Conservation (phyloP, 2,329 filamentous ascomycete genomes). For the Aspergillus bombycis region DNA sequence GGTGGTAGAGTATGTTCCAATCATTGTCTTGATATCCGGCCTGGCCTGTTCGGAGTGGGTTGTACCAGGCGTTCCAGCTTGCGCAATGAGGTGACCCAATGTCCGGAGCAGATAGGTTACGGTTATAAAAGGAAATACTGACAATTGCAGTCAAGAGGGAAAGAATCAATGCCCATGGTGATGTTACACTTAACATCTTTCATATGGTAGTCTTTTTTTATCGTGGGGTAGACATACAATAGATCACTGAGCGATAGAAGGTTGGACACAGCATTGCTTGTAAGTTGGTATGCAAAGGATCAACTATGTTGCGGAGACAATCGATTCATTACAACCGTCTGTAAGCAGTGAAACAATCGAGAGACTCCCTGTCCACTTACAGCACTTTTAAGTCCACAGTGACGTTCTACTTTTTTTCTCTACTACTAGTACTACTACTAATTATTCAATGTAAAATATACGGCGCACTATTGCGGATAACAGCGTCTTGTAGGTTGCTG, state of each 20-base stretch:
- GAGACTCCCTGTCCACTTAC: not conserved
- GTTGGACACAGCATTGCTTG: not conserved
- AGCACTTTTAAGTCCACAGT: not conserved
- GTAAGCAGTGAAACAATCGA: not conserved
- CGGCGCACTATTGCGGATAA: not conserved
- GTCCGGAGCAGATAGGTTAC: not conserved
- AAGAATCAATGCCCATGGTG: conserved; percentile 5
- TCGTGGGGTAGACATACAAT: not conserved
- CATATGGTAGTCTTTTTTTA: not conserved
- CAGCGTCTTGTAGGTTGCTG: not conserved
- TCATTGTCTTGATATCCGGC: conserved; percentile 19
- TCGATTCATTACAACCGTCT: not conserved
- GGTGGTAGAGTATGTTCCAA: conserved; percentile 57
- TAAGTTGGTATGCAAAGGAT: not conserved
- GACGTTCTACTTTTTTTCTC: not conserved
- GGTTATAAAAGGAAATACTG: conserved; percentile 13
- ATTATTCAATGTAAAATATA: not conserved
- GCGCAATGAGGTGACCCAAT: conserved; percentile 13
- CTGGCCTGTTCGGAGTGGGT: conserved; percentile 9
- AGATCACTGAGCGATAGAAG: too few relatives aligned
- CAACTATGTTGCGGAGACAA: not conserved
- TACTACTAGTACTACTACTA: not conserved
- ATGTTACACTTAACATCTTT: conserved; percentile 11
- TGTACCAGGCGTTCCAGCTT: conserved; percentile 27
- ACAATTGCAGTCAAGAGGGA: conserved; percentile 16